phyloP scores from a whole-genome alignment of 2,329 filamentous ascomycete species.

The Helicocarpus griseus region DNA sequence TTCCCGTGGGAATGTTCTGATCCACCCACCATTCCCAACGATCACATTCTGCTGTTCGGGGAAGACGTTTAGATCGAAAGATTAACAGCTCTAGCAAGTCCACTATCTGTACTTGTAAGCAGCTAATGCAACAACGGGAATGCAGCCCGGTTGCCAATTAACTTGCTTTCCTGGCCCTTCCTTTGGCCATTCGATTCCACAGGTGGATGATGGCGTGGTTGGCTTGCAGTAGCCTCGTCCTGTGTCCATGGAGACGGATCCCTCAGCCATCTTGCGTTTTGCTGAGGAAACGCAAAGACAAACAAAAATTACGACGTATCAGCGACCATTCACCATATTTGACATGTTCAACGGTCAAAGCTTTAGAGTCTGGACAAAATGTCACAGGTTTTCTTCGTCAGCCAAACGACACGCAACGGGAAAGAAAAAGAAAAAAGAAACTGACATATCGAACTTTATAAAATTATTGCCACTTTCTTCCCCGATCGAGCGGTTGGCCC shows the following conservation, averaged over 20 bases:
- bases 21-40: background rate
- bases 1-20: no score
- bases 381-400: background rate
- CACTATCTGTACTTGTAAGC: background rate
- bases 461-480: no score
- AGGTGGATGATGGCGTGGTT: background rate
- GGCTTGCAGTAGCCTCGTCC: slow-evolving; percentile 4
- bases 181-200: background rate
- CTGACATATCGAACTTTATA: background rate
- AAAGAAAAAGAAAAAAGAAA: background rate
- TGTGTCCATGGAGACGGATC: slow-evolving; percentile 2
- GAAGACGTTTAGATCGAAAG: background rate
- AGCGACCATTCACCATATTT: background rate
- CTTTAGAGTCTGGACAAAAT: background rate
- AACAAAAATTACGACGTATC: background rate
- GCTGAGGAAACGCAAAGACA: background rate
- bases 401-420: background rate
- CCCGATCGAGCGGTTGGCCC: background rate
- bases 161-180: background rate
- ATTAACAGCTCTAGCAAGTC: background rate
- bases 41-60: background rate
- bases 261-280: background rate
- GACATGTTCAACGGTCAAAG: background rate
- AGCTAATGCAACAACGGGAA: slow-evolving; percentile 4
- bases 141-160: slow-evolving; percentile 3